Conservation (phyloP, 768 basidiomycete genomes). For the Leccinum subgranulosum region DNA sequence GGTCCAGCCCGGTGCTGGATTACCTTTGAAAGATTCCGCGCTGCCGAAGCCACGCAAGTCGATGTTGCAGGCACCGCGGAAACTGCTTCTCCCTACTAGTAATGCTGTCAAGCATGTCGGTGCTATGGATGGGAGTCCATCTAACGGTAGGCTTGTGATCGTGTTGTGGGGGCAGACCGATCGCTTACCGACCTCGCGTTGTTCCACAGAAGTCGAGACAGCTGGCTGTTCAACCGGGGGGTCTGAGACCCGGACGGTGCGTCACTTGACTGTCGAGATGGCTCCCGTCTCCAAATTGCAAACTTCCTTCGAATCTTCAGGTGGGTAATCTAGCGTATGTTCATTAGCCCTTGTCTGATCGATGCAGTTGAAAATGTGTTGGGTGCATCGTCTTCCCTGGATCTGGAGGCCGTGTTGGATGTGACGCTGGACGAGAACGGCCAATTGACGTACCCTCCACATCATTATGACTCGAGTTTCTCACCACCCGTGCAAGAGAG, state of each 20-base stretch:
- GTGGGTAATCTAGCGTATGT: slow-evolving; percentile 5
- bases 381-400: slow-evolving; percentile 12
- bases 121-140: neutral
- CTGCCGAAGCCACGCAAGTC: slow-evolving; percentile 7
- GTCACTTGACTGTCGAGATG: neutral
- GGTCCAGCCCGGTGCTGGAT: slow-evolving; percentile 3
- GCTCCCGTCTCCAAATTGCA: neutral
- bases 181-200: neutral
- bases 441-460: slow-evolving; percentile 1
- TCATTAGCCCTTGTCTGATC: slow-evolving; percentile 6
- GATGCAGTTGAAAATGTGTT: neutral
- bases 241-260: slow-evolving; percentile 15
- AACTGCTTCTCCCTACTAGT: neutral
- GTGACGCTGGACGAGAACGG: slow-evolving; percentile 1
- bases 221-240: slow-evolving; percentile 7
- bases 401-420: slow-evolving; percentile 13
- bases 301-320: neutral
- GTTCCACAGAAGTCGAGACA: slow-evolving; percentile 7
- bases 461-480: slow-evolving; percentile 7
- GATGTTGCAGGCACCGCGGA: slow-evolving; percentile 12
- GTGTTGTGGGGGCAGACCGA: neutral
- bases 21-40: slow-evolving; percentile 2
- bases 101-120: neutral
- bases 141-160: slow-evolving; percentile 1
- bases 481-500: neutral